Evolutionary conservation across 495 filamentous ascomycete species (phyloP).

Genomic region (Viridothelium virens): DNA sequence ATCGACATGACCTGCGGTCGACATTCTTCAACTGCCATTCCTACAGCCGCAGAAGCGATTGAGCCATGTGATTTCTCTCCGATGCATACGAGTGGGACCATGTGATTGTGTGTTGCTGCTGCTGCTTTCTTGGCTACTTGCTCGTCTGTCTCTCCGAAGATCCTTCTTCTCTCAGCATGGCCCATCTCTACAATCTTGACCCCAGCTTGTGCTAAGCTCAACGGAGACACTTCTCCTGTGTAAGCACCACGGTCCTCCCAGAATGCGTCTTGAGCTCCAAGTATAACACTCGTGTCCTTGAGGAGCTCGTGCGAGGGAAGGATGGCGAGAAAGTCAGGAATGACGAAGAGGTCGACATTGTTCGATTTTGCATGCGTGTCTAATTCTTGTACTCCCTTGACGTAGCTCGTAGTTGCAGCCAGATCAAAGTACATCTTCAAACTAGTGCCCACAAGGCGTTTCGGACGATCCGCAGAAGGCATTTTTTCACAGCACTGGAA

Average conservation of each 20-base stretch:
- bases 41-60: conserved; percentile 46
- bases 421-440: conserved; percentile 81
- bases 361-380: conserved; percentile 30
- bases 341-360: conserved; percentile 52
- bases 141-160: conserved; percentile 65
- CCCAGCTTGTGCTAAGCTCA: conserved; percentile 55
- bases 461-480: conserved; percentile 41
- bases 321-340: conserved; percentile 68
- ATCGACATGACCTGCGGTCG: conserved; percentile 54
- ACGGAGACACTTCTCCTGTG: conserved; percentile 70
- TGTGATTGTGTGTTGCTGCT: conserved; percentile 55
- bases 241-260: conserved; percentile 58
- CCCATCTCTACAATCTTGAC: conserved; percentile 66
- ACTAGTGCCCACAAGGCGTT: conserved; percentile 67
- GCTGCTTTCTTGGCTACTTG: conserved; percentile 57
- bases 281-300: conserved; percentile 38
- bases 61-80: conserved; percentile 53
- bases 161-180: conserved; percentile 63
- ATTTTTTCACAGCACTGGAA: conserved; percentile 18
- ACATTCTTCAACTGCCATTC: conserved; percentile 57
- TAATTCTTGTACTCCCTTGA: conserved; percentile 47
- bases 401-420: conserved; percentile 54
- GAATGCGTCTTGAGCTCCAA: conserved; percentile 72
- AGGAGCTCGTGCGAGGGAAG: conserved; percentile 49
- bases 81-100: conserved; percentile 73